phyloP scores from a whole-genome alignment of 768 basidiomycete genomes.

The Termitomyces sp. region DNA sequence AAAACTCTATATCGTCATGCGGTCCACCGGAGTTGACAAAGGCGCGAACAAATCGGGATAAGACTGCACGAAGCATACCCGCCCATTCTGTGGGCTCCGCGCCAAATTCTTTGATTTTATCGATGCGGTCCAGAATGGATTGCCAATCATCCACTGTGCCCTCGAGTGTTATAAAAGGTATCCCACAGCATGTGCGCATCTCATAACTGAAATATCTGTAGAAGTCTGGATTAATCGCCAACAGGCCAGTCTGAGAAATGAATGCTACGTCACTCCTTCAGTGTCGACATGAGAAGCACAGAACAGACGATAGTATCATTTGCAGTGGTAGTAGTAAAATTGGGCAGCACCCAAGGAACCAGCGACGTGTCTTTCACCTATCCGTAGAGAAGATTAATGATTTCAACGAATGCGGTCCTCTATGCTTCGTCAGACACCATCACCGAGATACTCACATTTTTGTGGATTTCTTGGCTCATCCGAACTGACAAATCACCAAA shows the following conservation, averaged over 20 bases:
- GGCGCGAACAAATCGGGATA: constrained; percentile 15
- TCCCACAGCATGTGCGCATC: constrained; percentile 12
- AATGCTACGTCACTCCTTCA: neutral
- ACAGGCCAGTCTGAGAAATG: neutral
- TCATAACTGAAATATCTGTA: constrained; percentile 14
- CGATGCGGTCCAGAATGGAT: constrained; percentile 14
- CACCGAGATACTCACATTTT: neutral
- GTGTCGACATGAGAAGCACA: constrained; percentile 6
- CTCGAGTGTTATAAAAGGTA: constrained; percentile 18
- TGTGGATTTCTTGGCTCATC: constrained; percentile 13
- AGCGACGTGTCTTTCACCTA: neutral
- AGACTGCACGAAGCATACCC: constrained; percentile 15
- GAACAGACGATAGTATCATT: constrained; percentile 5
- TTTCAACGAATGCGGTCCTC: neutral
- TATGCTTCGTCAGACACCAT: neutral
- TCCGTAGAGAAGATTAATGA: neutral
- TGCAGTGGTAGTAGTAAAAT: neutral
- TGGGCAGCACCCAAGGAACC: neutral
- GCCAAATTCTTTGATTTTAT: constrained; percentile 18
- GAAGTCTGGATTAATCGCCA: neutral
- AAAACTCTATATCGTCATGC: constrained; percentile 3
- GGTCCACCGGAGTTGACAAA: constrained; percentile 7
- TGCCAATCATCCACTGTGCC: constrained; percentile 18
- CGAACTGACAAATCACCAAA: constrained; percentile 22
- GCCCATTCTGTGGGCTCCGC: constrained; percentile 17